Conservation (phyloP, 2,329 filamentous ascomycete genomes). For the Cercospora brassicicola region DNA sequence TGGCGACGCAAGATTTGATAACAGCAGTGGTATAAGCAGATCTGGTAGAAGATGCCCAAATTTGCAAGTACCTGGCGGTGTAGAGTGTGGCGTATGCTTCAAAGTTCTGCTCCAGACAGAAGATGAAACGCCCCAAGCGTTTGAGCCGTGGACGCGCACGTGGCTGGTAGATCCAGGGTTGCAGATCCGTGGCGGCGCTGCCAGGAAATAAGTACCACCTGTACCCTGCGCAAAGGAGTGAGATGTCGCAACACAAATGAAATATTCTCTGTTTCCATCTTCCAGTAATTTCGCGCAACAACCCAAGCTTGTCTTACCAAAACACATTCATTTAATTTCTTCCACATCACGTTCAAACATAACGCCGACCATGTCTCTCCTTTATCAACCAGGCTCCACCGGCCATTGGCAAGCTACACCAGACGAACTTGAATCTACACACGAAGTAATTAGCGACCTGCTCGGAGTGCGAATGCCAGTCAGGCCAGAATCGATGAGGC, state of each 20-base stretch:
- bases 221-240: not conserved
- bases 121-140: slow-evolving; percentile 12
- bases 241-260: not conserved
- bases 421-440: slow-evolving; percentile 14
- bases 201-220: slow-evolving; percentile 11
- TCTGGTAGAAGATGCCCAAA: not conserved
- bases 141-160: slow-evolving; percentile 3
- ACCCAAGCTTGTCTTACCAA: slow-evolving; percentile 1
- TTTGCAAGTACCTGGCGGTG: not conserved
- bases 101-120: not conserved
- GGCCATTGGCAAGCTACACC: slow-evolving; percentile 16
- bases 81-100: slow-evolving; percentile 6
- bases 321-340: slow-evolving; percentile 14
- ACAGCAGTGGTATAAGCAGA: not conserved
- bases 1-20: not conserved
- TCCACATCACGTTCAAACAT: not conserved
- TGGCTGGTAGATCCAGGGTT: slow-evolving; percentile 7
- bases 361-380: slow-evolving; percentile 17
- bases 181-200: slow-evolving; percentile 8
- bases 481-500: not conserved
- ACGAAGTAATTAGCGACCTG: slow-evolving; percentile 15
- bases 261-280: slow-evolving; percentile 11
- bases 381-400: slow-evolving; percentile 9
- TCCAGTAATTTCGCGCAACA: not conserved
- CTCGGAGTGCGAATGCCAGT: slow-evolving; percentile 9